phyloP scores from a whole-genome alignment of 305 asterid genomes.

The Fraxinus angustifolia region DNA sequence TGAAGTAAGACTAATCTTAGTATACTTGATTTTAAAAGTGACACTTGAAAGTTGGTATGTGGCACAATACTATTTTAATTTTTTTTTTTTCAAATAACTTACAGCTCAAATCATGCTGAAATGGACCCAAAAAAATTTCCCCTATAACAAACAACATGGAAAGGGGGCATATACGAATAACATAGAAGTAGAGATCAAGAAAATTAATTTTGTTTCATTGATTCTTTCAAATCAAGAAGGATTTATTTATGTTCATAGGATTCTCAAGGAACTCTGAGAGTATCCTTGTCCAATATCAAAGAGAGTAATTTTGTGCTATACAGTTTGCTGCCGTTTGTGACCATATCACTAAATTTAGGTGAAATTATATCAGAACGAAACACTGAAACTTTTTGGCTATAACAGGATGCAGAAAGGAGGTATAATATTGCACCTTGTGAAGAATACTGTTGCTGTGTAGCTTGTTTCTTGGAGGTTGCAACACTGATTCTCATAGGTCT shows the following conservation, averaged over 20 bases:
- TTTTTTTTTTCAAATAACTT: not conserved
- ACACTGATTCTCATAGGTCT: slow-evolving; percentile 88
- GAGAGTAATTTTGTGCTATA: not conserved
- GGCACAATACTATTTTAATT: not conserved
- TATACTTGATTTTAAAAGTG: not conserved
- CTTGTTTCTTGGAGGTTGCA: slow-evolving; percentile 90
- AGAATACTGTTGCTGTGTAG: slow-evolving; percentile 63
- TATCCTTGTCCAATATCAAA: not conserved
- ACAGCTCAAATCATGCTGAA: not conserved
- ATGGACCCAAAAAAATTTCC: not conserved
- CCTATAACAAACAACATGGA: not conserved
- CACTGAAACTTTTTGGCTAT: not conserved
- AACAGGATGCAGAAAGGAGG: slow-evolving; percentile 11
- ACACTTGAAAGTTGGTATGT: not conserved
- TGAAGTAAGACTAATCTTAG: not conserved
- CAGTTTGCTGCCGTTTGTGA: not conserved
- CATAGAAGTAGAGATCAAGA: not conserved
- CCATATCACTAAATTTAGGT: not conserved
- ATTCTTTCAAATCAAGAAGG: not conserved
- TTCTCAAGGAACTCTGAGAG: not conserved
- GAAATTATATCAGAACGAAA: not conserved
- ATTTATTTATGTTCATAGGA: not conserved
- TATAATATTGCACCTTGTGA: slow-evolving; percentile 60
- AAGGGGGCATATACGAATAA: not conserved
- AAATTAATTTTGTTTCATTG: not conserved